These are phyloP conservation scores for Eustoma russellianum DNA, from an alignment of 257 asterid species.

Conservation along the genomic window DNA sequence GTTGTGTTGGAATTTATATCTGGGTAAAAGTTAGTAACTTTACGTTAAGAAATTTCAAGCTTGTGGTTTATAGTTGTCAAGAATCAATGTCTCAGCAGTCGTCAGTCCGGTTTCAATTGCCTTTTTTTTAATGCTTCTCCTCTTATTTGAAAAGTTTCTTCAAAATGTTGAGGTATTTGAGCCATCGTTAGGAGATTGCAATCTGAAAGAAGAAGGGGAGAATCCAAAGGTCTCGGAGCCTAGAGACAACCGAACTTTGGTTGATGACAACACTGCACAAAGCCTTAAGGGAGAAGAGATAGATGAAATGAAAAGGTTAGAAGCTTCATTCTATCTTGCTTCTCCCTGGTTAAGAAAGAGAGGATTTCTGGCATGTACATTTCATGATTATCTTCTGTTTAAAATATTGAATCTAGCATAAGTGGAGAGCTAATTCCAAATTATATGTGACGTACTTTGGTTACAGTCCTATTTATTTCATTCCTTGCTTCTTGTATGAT, in stretches of 20 bases:
- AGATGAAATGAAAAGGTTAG: conserved; percentile 67
- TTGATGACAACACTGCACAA: conserved; percentile 92
- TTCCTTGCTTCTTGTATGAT: too few species aligned
- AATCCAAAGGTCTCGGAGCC: conserved; percentile 29
- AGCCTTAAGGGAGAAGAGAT: conserved; percentile 77
- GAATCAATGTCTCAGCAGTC: too few species aligned
- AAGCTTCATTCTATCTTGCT: conserved; percentile 3
- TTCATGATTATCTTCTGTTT: too few species aligned
- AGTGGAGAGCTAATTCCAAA: too few species aligned
- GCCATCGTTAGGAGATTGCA: conserved; percentile 32
- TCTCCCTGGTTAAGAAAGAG: not conserved
- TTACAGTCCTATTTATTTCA: too few species aligned
- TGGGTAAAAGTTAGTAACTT: too few species aligned
- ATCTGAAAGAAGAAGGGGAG: conserved; percentile 32
- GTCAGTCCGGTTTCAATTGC: too few species aligned
- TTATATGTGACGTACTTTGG: too few species aligned
- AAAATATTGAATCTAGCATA: too few species aligned
- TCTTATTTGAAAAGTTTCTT: not conserved
- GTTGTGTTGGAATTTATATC: too few species aligned
- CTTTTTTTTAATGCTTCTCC: not conserved
- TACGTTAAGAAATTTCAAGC: too few species aligned
- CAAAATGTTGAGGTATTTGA: conserved; percentile 13
- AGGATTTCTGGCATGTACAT: not conserved
- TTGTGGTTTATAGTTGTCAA: too few species aligned
- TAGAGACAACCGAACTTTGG: conserved; percentile 74